Conservation (phyloP, 139 green algal species). For the Ulvella scutata region DNA sequence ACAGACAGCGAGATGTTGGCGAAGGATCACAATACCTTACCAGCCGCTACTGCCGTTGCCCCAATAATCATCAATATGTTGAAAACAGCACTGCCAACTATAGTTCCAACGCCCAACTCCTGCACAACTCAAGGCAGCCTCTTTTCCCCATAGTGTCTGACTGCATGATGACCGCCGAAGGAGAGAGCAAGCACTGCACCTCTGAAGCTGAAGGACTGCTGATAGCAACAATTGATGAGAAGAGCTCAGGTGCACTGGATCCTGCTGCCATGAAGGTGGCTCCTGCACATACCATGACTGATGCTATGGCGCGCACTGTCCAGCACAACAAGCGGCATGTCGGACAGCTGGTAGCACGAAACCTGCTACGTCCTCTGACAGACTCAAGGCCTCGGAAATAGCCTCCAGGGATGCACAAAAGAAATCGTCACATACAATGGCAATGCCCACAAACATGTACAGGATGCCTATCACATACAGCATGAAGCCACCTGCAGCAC, state of each 20-base stretch:
- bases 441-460: conserved; percentile 25
- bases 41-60: conserved; percentile 15
- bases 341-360: not conserved
- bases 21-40: too few relatives aligned
- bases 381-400: conserved; percentile 16
- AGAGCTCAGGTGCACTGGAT: conserved; percentile 23
- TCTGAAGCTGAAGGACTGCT: conserved; percentile 9
- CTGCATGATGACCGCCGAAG: too few relatives aligned
- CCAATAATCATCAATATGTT: conserved; percentile 29
- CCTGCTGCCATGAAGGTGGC: conserved; percentile 32
- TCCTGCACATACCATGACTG: not conserved
- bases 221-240: conserved; percentile 18
- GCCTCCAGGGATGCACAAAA: conserved; percentile 18
- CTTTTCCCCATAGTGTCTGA: too few relatives aligned
- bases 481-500: conserved; percentile 4
- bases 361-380: conserved; percentile 23
- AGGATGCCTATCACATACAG: conserved; percentile 13
- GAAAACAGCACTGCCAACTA: conserved; percentile 26
- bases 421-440: conserved; percentile 29
- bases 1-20: too few relatives aligned
- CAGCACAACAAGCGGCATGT: not conserved
- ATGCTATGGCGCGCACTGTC: not conserved
- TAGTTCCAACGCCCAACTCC: conserved; percentile 22
- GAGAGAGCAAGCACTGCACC: too few relatives aligned
- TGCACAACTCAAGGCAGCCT: too few relatives aligned